Evolutionary conservation across 108 stramenopile genomes (phyloP).

Genomic region (Stephanodiscus minutulus): DNA sequence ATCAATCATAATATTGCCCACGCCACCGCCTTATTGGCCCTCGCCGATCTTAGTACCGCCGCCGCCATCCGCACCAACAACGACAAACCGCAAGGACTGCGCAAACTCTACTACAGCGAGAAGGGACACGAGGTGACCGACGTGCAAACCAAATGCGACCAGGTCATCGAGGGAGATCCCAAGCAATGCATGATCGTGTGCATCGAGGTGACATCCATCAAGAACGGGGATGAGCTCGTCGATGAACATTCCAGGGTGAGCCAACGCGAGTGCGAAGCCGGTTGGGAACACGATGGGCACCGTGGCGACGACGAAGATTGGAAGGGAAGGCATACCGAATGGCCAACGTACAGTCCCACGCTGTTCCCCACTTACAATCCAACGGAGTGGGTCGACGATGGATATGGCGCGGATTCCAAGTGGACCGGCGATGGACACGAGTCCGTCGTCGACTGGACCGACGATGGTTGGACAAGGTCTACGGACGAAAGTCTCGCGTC

Average conservation of each 20-base stretch:
- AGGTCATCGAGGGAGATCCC: constrained; percentile 3
- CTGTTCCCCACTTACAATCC: neutral
- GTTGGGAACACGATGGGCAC: neutral
- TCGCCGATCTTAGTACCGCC: no score
- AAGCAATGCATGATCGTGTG: neutral
- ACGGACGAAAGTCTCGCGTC: neutral
- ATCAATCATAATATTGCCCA: no score
- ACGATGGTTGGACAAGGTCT: neutral
- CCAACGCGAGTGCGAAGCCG: constrained; percentile 7
- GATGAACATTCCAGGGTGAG: neutral
- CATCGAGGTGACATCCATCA: constrained; percentile 1
- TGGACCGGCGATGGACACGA: constrained; percentile 1
- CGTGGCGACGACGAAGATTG: neutral
- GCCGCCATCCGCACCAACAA: no score
- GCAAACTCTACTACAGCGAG: constrained; percentile 1
- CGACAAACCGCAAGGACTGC: neutral
- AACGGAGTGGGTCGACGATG: neutral
- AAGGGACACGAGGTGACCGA: no score
- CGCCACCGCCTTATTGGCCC: no score
- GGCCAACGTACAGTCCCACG: constrained; percentile 3
- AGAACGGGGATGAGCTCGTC: neutral
- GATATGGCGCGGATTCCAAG: neutral
- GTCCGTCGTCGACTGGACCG: neutral
- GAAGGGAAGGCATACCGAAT: neutral
- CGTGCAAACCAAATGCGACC: neutral